Percentiles rank a stretch among this genome's conserved stretches.
phyloP scores from a whole-genome alignment of 2,329 filamentous ascomycete genomes.

The Epichloe scottii region DNA sequence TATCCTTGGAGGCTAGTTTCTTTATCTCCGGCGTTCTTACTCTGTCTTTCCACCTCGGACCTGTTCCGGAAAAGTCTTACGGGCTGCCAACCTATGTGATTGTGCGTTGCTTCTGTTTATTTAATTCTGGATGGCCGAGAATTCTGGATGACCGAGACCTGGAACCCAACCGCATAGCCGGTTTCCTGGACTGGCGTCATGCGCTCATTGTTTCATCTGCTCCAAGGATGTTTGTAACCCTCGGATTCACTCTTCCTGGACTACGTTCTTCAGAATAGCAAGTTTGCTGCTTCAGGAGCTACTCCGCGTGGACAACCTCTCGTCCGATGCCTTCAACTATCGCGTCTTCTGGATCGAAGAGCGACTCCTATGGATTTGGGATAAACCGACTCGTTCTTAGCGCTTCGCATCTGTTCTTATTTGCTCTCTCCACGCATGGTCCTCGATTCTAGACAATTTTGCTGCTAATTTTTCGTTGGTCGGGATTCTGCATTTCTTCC shows the following conservation, averaged over 20 bases:
- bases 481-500: constrained; percentile 5
- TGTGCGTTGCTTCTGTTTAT: constrained; percentile 15
- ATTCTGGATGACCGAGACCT: constrained; percentile 16
- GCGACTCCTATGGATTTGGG: not conserved
- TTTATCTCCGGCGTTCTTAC: constrained; percentile 5
- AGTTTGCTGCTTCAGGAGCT: constrained; percentile 17
- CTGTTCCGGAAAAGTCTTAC: not conserved
- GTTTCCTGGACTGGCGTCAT: constrained; percentile 15
- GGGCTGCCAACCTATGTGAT: constrained; percentile 10
- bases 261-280: constrained; percentile 15
- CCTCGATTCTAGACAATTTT: constrained; percentile 3
- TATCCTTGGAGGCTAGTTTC: not conserved
- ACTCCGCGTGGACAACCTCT: constrained; percentile 15
- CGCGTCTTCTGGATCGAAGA: constrained; percentile 8
- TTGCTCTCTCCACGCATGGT: constrained; percentile 1
- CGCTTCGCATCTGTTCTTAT: constrained; percentile 2
- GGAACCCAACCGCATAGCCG: constrained; percentile 12
- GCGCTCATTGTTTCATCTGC: constrained; percentile 11
- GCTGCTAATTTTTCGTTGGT: constrained; percentile 13
- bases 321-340: constrained; percentile 11
- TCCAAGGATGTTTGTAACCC: constrained; percentile 12
- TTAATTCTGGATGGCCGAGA: constrained; percentile 17
- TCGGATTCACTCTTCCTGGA: constrained; percentile 13
- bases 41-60: not conserved
- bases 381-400: constrained; percentile 4